Evolutionary conservation across 2,329 filamentous ascomycete species (phyloP).

Genomic region (Zasmidium citrigriseum): DNA sequence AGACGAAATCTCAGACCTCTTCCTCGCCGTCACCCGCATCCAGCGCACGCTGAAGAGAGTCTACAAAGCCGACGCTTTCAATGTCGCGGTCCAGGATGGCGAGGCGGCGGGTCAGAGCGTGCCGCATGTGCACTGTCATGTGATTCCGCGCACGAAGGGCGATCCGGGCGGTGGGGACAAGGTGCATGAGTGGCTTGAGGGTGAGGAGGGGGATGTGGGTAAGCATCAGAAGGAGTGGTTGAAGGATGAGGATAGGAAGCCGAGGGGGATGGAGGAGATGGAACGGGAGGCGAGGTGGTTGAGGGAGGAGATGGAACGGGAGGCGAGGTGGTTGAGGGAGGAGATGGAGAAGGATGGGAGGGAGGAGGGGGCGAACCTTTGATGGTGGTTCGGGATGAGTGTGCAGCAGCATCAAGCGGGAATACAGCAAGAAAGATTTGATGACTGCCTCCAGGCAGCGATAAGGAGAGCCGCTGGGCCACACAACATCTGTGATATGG

Average conservation of each 20-base stretch:
- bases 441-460: too few relatives aligned
- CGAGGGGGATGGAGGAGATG: slow-evolving; percentile 76
- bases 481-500: too few relatives aligned
- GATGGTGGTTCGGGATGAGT: too few relatives aligned
- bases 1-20: slow-evolving; percentile 79
- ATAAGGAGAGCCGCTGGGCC: too few relatives aligned
- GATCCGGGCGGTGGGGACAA: slow-evolving; percentile 67
- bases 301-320: slow-evolving; percentile 59
- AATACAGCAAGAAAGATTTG: too few relatives aligned
- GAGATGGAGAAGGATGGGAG: slow-evolving; percentile 44
- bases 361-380: background rate
- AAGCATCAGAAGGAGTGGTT: slow-evolving; percentile 68
- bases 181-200: slow-evolving; percentile 81
- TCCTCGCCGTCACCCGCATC: slow-evolving; percentile 73
- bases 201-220: slow-evolving; percentile 81
- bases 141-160: slow-evolving; percentile 70
- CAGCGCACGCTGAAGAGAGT: slow-evolving; percentile 70
- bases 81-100: slow-evolving; percentile 94
- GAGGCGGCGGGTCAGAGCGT: slow-evolving; percentile 90
- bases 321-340: slow-evolving; percentile 68
- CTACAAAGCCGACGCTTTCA: slow-evolving; percentile 72
- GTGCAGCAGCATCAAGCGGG: too few relatives aligned
- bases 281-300: slow-evolving; percentile 71
- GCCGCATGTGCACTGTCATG: slow-evolving; percentile 87
- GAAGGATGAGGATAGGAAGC: slow-evolving; percentile 64